Base-by-base conservation (phyloP, 768 basidiomycete species). In the Tylopilus balloui region DNA sequence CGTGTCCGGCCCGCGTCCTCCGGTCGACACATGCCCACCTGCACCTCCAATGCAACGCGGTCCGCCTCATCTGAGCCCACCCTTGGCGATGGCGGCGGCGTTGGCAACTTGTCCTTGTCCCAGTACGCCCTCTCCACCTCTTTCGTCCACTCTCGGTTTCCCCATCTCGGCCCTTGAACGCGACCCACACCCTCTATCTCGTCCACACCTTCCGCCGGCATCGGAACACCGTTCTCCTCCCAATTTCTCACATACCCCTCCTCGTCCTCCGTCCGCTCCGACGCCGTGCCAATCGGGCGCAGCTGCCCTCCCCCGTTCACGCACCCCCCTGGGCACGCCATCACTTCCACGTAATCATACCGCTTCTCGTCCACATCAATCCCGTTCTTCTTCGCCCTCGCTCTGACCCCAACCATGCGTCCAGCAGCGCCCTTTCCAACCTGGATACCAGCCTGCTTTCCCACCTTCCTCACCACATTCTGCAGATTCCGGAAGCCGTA, bases 291-390 rank as follows among this genome's bases (percentile, higher is more conserved):
- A 37, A 48, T 51, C 20, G 52, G 55, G 28, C 60, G 53, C 35
- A 67, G 67, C 72, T 98, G 96, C 6, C 96, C 96, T 19, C 95
- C 96, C 8, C 96, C 96, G 64, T 97, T 97, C 35, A 96, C 91
- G 66, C 96, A 98, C 15, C 96, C 96, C 0, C 87, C 84, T 0
- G 96, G 96, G 72, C 96, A 99, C 28, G 96, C 96, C 96, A 99
- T 98, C 54, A 99, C 92, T 63, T 96, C 93, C 34, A 95, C 84
- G 66, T 92, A 96, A 70, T 95, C 92, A 64, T 91, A 91, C 36
- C 75, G 72, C 44, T 67, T 70, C 45, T 77, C 75, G 11, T 66
- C 71, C 38, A 58, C 63, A 44, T 67, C 68, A 32, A 38, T 61
- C 13, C 60, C 66, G 52, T 60, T 68, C 46, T 63, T 73, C 65